Conservation (phyloP, 2,329 filamentous ascomycete species). For the Trichothecium roseum region DNA sequence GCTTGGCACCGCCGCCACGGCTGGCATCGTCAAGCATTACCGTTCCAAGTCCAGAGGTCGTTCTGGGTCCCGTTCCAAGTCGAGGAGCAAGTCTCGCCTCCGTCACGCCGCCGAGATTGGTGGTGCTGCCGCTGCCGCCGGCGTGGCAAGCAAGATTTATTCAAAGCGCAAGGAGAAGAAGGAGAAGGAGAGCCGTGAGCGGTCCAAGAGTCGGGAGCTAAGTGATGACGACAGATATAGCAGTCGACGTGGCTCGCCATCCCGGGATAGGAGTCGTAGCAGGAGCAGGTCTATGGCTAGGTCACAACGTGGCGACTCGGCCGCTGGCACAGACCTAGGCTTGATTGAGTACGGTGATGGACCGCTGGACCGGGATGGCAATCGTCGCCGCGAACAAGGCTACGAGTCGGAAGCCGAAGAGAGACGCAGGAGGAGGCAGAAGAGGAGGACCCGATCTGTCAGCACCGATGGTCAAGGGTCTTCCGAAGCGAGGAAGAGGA, state of each 20-base stretch:
- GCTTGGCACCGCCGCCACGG: constrained; percentile 45
- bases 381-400: constrained; percentile 21
- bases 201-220: constrained; percentile 9
- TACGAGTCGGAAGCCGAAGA: constrained; percentile 41
- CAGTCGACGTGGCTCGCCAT: not conserved
- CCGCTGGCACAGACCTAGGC: constrained; percentile 57
- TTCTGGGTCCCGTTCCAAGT: constrained; percentile 14
- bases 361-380: constrained; percentile 37
- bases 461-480: constrained; percentile 20
- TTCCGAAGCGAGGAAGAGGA: constrained; percentile 33
- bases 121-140: constrained; percentile 48
- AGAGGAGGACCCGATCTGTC: constrained; percentile 24
- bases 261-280: constrained; percentile 9
- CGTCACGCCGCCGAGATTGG: constrained; percentile 50
- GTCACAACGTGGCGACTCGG: constrained; percentile 38
- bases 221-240: constrained; percentile 21
- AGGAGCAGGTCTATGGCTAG: constrained; percentile 36
- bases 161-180: constrained; percentile 52
- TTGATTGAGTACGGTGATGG: constrained; percentile 57
- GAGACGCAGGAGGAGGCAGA: constrained; percentile 25
- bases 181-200: constrained; percentile 26
- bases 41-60: constrained; percentile 37
- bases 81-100: constrained; percentile 34
- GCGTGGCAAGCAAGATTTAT: constrained; percentile 50
- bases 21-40: constrained; percentile 47